These are phyloP conservation scores for Vaccinium corymbosum DNA, from an alignment of 148 eudicot species.

Conservation along the genomic window DNA sequence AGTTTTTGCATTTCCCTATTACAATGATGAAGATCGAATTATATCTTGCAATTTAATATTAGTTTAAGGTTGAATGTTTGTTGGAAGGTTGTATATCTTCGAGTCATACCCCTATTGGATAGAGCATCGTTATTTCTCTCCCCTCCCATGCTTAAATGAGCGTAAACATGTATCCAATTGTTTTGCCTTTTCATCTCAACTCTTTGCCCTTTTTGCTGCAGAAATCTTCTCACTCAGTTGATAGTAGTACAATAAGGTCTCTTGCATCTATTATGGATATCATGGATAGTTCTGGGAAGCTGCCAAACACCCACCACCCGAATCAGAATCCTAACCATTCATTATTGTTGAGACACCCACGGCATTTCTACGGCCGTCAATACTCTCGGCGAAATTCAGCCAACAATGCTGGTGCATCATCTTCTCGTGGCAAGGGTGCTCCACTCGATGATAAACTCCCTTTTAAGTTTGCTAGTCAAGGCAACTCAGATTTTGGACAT, in stretches of 20 bases:
- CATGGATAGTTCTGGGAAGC: slow-evolving; percentile 42
- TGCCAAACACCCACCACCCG: slow-evolving; percentile 31
- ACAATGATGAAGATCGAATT: background rate
- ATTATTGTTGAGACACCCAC: slow-evolving; percentile 46
- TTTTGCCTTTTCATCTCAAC: background rate
- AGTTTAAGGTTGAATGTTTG: background rate
- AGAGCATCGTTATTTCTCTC: background rate
- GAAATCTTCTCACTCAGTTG: slow-evolving; percentile 32
- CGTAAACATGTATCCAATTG: background rate
- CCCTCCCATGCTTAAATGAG: background rate
- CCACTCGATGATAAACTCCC: slow-evolving; percentile 37
- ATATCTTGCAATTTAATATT: background rate
- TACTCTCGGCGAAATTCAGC: slow-evolving; percentile 49
- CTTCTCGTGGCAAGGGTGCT: slow-evolving; percentile 42
- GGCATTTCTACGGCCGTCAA: slow-evolving; percentile 48
- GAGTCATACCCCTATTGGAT: background rate
- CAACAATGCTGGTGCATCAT: slow-evolving; percentile 46
- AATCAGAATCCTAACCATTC: slow-evolving; percentile 41
- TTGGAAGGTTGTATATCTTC: slow-evolving; percentile 1
- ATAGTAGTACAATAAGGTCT: slow-evolving; percentile 27
- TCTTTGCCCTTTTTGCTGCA: slow-evolving; percentile 10
- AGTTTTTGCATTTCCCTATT: background rate
- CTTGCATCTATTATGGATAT: slow-evolving; percentile 38
- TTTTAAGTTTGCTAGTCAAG: slow-evolving; percentile 43
- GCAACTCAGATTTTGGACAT: slow-evolving; percentile 33